phyloP scores from a whole-genome alignment of 1,139 yeast genomes.

The Diutina rugosa region DNA sequence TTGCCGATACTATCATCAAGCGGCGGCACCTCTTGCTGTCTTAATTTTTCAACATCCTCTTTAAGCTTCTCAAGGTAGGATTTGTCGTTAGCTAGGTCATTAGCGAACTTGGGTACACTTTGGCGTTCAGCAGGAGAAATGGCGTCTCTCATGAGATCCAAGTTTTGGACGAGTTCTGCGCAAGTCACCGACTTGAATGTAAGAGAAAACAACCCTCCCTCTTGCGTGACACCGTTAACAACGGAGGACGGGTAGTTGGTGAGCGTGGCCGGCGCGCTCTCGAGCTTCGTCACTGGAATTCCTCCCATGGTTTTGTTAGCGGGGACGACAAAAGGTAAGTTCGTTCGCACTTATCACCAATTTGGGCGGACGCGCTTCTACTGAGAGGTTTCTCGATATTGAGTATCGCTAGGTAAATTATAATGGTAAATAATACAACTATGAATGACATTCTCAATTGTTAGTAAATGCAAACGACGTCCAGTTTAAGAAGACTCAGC shows the following conservation, averaged over 20 bases:
- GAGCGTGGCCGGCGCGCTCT: not conserved
- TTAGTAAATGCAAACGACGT: not conserved
- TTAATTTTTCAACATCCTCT: not conserved
- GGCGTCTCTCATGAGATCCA: conserved; percentile 1
- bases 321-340: not conserved
- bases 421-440: not conserved
- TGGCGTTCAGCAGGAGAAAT: not conserved
- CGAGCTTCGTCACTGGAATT: not conserved
- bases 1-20: not conserved
- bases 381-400: not conserved
- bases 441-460: not conserved
- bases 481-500: conserved; percentile 8
- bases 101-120: not conserved
- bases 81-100: not conserved
- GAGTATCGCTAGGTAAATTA: not conserved
- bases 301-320: not conserved
- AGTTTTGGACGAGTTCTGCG: conserved; percentile 1
- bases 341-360: not conserved
- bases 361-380: not conserved
- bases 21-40: not conserved
- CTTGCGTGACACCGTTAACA: not conserved
- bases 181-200: not conserved
- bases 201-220: not conserved
- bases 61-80: not conserved
- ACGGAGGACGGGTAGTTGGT: conserved; percentile 1